phyloP scores from a whole-genome alignment of 2,329 filamentous ascomycete genomes.

The Aspergillus sp. region DNA sequence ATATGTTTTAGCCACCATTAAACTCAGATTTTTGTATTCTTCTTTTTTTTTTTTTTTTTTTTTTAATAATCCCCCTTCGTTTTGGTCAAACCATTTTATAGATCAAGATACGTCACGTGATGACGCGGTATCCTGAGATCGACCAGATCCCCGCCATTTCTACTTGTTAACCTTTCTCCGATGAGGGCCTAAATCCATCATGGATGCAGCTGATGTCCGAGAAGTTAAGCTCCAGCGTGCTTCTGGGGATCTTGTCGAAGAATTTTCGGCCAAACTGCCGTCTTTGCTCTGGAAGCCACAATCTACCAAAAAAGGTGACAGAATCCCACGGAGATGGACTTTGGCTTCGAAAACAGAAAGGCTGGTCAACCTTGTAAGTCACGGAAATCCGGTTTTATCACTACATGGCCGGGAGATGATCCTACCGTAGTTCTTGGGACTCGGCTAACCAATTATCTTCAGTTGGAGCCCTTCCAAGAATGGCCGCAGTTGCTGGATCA shows the following conservation, averaged over 20 bases:
- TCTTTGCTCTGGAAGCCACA: constrained; percentile 42
- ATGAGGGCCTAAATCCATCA: constrained; percentile 19
- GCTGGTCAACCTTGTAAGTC: constrained; percentile 41
- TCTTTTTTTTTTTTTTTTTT: background rate
- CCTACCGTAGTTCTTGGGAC: background rate
- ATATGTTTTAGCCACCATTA: background rate
- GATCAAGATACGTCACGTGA: constrained; percentile 7
- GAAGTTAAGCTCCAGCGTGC: constrained; percentile 49
- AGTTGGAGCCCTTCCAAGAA: constrained; percentile 89
- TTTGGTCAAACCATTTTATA: background rate
- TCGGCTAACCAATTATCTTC: constrained; percentile 8
- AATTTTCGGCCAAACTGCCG: constrained; percentile 43
- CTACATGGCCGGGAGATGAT: background rate
- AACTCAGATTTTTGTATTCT: background rate
- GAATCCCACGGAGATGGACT: constrained; percentile 40
- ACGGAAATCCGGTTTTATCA: background rate
- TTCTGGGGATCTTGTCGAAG: constrained; percentile 44
- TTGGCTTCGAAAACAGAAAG: constrained; percentile 38
- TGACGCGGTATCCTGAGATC: background rate
- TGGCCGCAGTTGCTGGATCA: constrained; percentile 90
- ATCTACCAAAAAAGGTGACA: constrained; percentile 22
- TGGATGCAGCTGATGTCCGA: constrained; percentile 47
- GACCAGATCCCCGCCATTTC: constrained; percentile 19
- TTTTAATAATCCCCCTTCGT: background rate
- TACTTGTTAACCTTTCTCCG: background rate